Percentiles rank a stretch among this genome's conserved stretches.
Conservation (phyloP, 768 basidiomycete species). For the Pulveroboletus sp. region DNA sequence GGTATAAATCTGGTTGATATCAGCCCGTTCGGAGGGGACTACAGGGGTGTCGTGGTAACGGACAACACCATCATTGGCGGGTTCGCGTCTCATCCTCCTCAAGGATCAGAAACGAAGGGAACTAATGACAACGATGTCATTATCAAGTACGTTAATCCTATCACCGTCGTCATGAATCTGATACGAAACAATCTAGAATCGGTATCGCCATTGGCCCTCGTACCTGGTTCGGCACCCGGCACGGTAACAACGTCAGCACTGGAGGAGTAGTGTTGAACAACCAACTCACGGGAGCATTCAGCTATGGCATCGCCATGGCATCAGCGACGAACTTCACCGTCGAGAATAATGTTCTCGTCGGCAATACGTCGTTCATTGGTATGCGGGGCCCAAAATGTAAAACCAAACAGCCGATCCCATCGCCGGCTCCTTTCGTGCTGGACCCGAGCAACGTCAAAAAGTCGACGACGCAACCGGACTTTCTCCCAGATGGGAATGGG, state of each 20-base stretch:
- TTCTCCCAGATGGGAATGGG: conserved; percentile 57
- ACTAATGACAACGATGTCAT: conserved; percentile 57
- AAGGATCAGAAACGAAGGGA: conserved; percentile 45
- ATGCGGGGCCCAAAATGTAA: conserved; percentile 65
- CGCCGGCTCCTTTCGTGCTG: conserved; percentile 60
- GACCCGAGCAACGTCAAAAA: conserved; percentile 41
- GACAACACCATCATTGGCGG: conserved; percentile 70
- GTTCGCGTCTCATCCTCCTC: conserved; percentile 50
- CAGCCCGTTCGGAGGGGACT: conserved; percentile 63
- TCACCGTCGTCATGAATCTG: background rate
- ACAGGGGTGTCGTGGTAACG: conserved; percentile 58
- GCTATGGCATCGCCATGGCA: conserved; percentile 67
- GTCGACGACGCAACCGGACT: conserved; percentile 50
- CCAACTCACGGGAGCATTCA: conserved; percentile 63
- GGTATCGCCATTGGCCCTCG: conserved; percentile 80
- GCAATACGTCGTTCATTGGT: conserved; percentile 77
- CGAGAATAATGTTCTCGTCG: conserved; percentile 54
- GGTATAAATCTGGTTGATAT: conserved; percentile 81
- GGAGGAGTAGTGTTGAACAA: conserved; percentile 59
- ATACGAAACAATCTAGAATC: conserved; percentile 46
- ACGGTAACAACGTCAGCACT: conserved; percentile 50
- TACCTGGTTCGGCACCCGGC: conserved; percentile 68
- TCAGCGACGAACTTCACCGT: conserved; percentile 68
- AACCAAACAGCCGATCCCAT: conserved; percentile 44
- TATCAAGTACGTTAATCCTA: conserved; percentile 56